Conservation (phyloP, 768 basidiomycete species). For the Hericium alpestre region DNA sequence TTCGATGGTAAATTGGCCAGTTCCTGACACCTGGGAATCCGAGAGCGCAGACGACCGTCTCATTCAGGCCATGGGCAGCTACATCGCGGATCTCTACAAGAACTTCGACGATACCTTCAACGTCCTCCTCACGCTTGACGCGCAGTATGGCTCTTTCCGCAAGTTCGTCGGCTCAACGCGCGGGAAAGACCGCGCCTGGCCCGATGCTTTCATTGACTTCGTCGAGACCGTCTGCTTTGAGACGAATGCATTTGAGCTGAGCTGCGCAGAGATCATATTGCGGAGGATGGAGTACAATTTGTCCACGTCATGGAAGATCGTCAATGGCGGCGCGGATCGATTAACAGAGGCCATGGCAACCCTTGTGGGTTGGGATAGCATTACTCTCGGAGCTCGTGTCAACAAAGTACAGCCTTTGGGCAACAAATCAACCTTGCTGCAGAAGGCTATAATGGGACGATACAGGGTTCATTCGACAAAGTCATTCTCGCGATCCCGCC, state of each 20-base stretch:
- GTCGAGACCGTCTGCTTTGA: slow-evolving; percentile 16
- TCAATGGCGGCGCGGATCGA: slow-evolving; percentile 15
- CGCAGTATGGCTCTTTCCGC: slow-evolving; percentile 16
- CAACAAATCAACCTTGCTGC: slow-evolving; percentile 4
- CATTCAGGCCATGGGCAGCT: slow-evolving; percentile 4
- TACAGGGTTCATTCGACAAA: slow-evolving; percentile 12
- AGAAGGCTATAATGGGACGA: background rate
- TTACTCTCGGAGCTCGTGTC: slow-evolving; percentile 14
- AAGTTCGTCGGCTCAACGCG: slow-evolving; percentile 5
- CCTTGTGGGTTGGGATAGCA: slow-evolving; percentile 13
- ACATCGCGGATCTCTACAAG: slow-evolving; percentile 3
- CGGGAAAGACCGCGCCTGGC: slow-evolving; percentile 7
- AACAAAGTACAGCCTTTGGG: slow-evolving; percentile 6
- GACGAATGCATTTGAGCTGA: slow-evolving; percentile 18
- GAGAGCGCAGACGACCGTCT: slow-evolving; percentile 9
- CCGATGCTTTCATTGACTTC: slow-evolving; percentile 14
- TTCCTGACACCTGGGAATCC: slow-evolving; percentile 5
- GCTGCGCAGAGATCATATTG: slow-evolving; percentile 17
- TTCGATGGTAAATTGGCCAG: slow-evolving; percentile 4
- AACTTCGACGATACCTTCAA: slow-evolving; percentile 9
- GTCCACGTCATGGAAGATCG: slow-evolving; percentile 11
- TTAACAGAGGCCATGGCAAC: slow-evolving; percentile 14
- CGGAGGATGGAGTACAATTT: slow-evolving; percentile 16
- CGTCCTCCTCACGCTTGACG: slow-evolving; percentile 11
- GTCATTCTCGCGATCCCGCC: slow-evolving; percentile 17